Percentiles rank a stretch among this genome's conserved stretches.
Conservation (phyloP, 2,329 filamentous ascomycete species). For the Colletotrichum shisoi region DNA sequence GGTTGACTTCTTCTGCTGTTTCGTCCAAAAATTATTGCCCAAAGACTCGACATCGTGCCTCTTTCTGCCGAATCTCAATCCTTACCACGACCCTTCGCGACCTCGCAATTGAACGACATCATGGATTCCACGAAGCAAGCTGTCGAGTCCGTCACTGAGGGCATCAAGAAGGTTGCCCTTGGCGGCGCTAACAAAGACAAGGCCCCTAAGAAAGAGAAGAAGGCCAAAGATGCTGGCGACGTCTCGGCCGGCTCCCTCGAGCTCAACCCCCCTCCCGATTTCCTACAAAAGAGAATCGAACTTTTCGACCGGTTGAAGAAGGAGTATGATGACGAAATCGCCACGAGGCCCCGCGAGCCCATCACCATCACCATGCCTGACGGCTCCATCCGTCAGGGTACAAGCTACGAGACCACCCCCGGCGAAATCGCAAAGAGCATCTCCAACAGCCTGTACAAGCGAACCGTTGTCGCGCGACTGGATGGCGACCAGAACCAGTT, state of each 20-base stretch:
- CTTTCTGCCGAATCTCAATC: background rate
- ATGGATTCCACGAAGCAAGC: conserved; percentile 61
- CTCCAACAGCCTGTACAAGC: conserved; percentile 84
- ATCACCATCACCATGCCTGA: conserved; percentile 79
- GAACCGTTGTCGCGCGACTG: conserved; percentile 84
- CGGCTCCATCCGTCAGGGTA: conserved; percentile 75
- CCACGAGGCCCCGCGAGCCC: conserved; percentile 73
- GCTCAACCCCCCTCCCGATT: conserved; percentile 70
- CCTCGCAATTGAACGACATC: conserved; percentile 36
- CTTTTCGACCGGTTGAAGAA: conserved; percentile 91
- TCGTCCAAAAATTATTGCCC: conserved; percentile 28
- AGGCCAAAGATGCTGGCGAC: conserved; percentile 49
- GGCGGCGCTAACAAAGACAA: conserved; percentile 55
- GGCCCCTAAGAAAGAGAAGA: conserved; percentile 64
- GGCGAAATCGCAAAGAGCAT: conserved; percentile 78
- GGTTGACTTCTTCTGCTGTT: conserved; percentile 34
- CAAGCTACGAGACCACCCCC: conserved; percentile 91
- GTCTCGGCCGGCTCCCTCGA: conserved; percentile 56
- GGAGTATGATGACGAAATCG: conserved; percentile 78
- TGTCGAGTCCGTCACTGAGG: conserved; percentile 61
- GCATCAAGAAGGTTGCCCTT: conserved; percentile 67
- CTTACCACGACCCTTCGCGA: conserved; percentile 15
- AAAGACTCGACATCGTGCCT: conserved; percentile 9
- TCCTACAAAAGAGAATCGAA: conserved; percentile 81
- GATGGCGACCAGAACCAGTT: conserved; percentile 75